A percentile compares a stretch with the other conserved stretches of the same genome.
phyloP scores from a whole-genome alignment of 805 yeast genomes.

The Spathaspora sp. region DNA sequence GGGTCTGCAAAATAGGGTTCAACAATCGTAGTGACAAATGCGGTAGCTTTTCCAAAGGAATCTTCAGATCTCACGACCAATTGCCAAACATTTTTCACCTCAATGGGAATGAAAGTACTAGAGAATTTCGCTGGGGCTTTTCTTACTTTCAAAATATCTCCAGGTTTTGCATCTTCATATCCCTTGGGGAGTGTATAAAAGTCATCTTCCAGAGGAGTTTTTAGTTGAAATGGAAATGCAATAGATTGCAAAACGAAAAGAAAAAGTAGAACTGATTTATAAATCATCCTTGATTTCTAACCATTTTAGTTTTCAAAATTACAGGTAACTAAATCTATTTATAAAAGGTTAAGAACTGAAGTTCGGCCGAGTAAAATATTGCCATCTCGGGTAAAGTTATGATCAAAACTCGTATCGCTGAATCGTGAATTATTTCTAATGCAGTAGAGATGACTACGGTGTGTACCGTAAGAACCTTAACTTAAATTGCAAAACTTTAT shows the following conservation, averaged over 20 bases:
- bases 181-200: slow-evolving; percentile 23
- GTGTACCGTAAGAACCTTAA: too few species aligned
- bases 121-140: slow-evolving; percentile 16
- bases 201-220: slow-evolving; percentile 16
- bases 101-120: slow-evolving; percentile 14
- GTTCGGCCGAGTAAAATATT: too few species aligned
- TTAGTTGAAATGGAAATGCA: not conserved
- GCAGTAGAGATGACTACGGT: too few species aligned
- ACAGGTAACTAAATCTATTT: too few species aligned
- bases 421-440: too few species aligned
- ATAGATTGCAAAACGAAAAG: not conserved
- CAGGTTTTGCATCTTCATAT: slow-evolving; percentile 15
- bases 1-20: slow-evolving; percentile 27
- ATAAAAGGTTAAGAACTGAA: too few species aligned
- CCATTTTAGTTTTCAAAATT: too few species aligned
- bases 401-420: too few species aligned
- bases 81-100: slow-evolving; percentile 21
- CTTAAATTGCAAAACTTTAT: too few species aligned
- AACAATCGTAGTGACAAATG: slow-evolving; percentile 22
- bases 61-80: slow-evolving; percentile 19
- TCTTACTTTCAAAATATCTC: slow-evolving; percentile 22
- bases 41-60: slow-evolving; percentile 21
- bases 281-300: not conserved
- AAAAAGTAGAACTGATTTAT: not conserved
- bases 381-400: too few species aligned